Conservation (phyloP, 192 early-diverging fungal genomes). For the Coemansia sp. region DNA sequence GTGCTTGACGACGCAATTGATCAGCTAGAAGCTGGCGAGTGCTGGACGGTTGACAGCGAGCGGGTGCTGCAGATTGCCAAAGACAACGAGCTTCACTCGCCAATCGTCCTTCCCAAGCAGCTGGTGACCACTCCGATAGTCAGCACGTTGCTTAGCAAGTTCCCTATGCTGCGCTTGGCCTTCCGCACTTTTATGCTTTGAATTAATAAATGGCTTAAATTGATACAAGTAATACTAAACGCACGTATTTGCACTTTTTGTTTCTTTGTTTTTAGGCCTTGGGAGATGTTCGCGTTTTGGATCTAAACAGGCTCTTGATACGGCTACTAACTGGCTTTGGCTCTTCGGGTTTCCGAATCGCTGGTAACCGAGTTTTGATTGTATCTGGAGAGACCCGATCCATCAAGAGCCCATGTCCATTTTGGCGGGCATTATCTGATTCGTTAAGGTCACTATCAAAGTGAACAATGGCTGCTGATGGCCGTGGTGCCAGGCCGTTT, state of each 20-base stretch:
- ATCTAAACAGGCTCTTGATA: constrained; percentile 38
- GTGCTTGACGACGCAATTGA: constrained; percentile 43
- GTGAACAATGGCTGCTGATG: constrained; percentile 21
- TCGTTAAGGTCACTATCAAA: constrained; percentile 9
- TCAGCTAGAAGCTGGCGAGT: constrained; percentile 32
- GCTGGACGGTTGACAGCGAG: constrained; percentile 25
- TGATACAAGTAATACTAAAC: constrained; percentile 2
- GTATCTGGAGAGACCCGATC: constrained; percentile 15
- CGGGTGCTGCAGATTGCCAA: constrained; percentile 35
- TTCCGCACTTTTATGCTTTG: constrained; percentile 52
- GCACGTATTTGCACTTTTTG: not conserved
- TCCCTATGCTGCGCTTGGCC: constrained; percentile 38
- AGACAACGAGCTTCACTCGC: constrained; percentile 41
- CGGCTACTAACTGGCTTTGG: constrained; percentile 31
- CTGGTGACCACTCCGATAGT: constrained; percentile 38
- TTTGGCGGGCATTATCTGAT: not conserved
- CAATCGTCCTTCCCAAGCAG: constrained; percentile 46
- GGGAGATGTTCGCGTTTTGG: constrained; percentile 29
- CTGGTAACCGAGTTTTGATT: constrained; percentile 30
- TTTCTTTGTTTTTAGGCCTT: constrained; percentile 5
- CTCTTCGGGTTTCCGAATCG: constrained; percentile 24
- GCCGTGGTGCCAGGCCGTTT: not conserved
- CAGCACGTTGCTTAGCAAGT: constrained; percentile 45
- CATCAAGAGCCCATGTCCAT: constrained; percentile 1
- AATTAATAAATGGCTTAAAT: not conserved